A percentile compares a stretch with the other conserved stretches of the same genome.
Evolutionary conservation across 208 protist genomes (phyloP).

Genomic region (Leishmania tarentolae): DNA sequence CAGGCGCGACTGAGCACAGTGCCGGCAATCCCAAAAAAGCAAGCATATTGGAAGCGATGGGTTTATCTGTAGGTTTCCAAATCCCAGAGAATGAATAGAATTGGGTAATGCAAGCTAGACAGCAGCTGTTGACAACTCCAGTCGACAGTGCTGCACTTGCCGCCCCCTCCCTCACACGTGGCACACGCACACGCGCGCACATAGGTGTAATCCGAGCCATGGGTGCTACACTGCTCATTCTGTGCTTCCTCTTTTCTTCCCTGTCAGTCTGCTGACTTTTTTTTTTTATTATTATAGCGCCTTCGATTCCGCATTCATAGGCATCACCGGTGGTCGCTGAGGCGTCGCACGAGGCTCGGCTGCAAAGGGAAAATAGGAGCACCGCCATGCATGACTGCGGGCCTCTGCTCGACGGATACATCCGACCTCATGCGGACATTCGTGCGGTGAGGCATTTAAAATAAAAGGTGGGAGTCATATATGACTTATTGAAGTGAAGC

Average conservation of each 20-base stretch:
- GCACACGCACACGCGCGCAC: not conserved
- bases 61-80: too few species aligned
- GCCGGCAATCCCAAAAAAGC: too few species aligned
- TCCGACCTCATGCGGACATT: not conserved
- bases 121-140: not conserved
- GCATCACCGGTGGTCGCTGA: not conserved
- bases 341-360: not conserved
- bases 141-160: not conserved
- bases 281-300: not conserved
- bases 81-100: not conserved
- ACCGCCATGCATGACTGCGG: not conserved
- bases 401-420: not conserved
- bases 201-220: not conserved
- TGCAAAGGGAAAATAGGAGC: not conserved
- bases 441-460: too few species aligned
- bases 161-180: not conserved
- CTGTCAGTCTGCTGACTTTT: too few species aligned
- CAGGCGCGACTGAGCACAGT: too few species aligned
- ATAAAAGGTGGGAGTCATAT: not conserved
- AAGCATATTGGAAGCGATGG: not conserved
- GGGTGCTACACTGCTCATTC: not conserved
- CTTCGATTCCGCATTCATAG: not conserved
- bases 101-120: not conserved
- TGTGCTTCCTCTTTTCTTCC: constrained; percentile 13
- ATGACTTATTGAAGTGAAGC: not conserved